Conservation (phyloP, 345 rosid genomes). For the Gynandropsis gynandra region DNA sequence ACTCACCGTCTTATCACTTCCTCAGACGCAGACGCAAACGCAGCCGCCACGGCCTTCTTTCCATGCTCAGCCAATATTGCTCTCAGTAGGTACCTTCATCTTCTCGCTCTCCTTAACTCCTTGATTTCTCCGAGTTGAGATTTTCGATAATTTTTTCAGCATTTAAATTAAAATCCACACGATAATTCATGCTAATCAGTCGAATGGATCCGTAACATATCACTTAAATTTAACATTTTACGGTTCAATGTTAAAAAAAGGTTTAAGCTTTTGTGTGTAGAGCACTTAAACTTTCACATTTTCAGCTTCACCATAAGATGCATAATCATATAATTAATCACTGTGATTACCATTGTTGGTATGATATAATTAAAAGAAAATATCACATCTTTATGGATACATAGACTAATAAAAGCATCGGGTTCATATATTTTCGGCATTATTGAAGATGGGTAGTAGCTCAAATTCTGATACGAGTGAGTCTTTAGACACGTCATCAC, state of each 20-base stretch:
- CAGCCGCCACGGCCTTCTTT: constrained; percentile 31
- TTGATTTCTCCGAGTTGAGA: constrained; percentile 15
- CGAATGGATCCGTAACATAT: background rate
- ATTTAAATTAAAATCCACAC: constrained; percentile 9
- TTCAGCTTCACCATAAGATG: too few species aligned
- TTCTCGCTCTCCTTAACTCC: constrained; percentile 25
- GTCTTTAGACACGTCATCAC: constrained; percentile 62
- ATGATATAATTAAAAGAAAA: background rate
- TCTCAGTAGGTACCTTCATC: constrained; percentile 54
- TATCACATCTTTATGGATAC: background rate
- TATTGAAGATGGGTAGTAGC: constrained; percentile 41
- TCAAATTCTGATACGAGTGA: constrained; percentile 79
- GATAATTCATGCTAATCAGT: background rate
- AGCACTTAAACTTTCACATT: background rate
- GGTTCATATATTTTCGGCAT: constrained; percentile 7
- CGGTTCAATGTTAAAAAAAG: background rate
- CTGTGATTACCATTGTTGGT: too few species aligned
- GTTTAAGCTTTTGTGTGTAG: background rate
- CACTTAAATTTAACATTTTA: background rate
- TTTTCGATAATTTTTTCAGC: background rate
- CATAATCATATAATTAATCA: too few species aligned
- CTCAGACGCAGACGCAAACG: too few species aligned
- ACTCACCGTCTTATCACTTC: constrained; percentile 21
- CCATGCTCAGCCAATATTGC: constrained; percentile 30
- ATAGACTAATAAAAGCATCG: too few species aligned